Base-by-base conservation (phyloP, 441 rosid species). In the Eutrema salsugineum region DNA sequence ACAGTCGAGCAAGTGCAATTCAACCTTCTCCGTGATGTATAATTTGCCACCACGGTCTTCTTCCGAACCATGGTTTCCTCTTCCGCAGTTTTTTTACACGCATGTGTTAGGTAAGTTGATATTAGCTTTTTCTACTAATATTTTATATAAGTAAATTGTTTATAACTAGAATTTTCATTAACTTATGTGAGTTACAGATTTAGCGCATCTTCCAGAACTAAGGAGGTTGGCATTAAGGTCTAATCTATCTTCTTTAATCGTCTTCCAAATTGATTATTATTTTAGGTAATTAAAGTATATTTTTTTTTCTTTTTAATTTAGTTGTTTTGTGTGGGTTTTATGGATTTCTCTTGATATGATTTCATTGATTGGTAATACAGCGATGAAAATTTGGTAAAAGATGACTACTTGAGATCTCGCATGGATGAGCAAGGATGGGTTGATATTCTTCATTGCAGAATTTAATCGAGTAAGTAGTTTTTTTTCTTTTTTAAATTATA, bases 341-440 rank as follows among this genome's bases (percentile, higher is more conserved):
- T 39, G 8, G 10, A 22, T 20, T 64, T 35, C 14, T 22, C 2
- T 2, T 46, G 11, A 49, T 49, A 9, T 22, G 8, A 8, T 35
- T 48, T 33, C 7, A 20, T 35, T 5, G 4, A 14, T 42, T 11
- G 36, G 1, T 19, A 33, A 63, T 48, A 22, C n/a, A 65, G 59
- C 15, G 24, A 65, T 8, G 59, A n/a, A 39, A 65, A 50, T 38
- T 28, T 50, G 27, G 70, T 22, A 28, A 66, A 11, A 35, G 59
- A 65, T 50, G 0, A 1, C 6, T 35, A 48, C 22, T 35, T 65
- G 11, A 65, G n/a, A 35, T 14, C 1, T 20, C 16, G 12, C 47
- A 49, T 65, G 70, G 42, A 65, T 49, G n/a, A 36, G 6, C 58
- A 65, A 65, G 59, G 70, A 49, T 65, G 70, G 27, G 59, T 65